phyloP scores from a whole-genome alignment of 257 asterid species.

The Scutellaria minor region DNA sequence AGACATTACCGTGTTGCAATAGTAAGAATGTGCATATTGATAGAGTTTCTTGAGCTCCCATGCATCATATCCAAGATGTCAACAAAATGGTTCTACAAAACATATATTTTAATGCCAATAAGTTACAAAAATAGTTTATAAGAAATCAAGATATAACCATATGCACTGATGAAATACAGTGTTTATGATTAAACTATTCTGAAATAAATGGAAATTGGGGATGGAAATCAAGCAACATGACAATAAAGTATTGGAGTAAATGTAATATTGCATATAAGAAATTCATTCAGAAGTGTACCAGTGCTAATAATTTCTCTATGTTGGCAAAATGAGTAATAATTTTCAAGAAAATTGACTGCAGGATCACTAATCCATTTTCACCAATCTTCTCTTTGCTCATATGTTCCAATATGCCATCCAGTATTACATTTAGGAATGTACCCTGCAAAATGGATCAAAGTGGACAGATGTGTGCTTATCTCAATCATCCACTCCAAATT shows the following conservation, averaged over 20 bases:
- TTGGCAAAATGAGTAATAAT: slow-evolving; percentile 59
- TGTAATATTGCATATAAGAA: slow-evolving; percentile 22
- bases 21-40: slow-evolving; percentile 65
- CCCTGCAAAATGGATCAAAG: slow-evolving; percentile 52
- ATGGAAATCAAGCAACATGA: slow-evolving; percentile 7
- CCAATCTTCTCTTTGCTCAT: slow-evolving; percentile 47
- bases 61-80: slow-evolving; percentile 75
- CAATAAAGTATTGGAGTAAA: slow-evolving; percentile 8
- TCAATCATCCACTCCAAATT: slow-evolving; percentile 31
- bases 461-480: slow-evolving; percentile 23
- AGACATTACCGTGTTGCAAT: slow-evolving; percentile 65
- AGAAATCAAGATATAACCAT: slow-evolving; percentile 25
- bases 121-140: slow-evolving; percentile 24
- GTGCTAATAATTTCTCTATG: slow-evolving; percentile 54
- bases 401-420: slow-evolving; percentile 71
- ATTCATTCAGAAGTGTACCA: slow-evolving; percentile 57
- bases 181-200: slow-evolving; percentile 20
- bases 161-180: slow-evolving; percentile 3
- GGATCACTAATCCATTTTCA: slow-evolving; percentile 59
- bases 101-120: slow-evolving; percentile 28
- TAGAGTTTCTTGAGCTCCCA: slow-evolving; percentile 75
- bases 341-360: slow-evolving; percentile 75
- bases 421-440: slow-evolving; percentile 46
- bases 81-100: slow-evolving; percentile 78
- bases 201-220: neutral